Base-by-base conservation (phyloP, 2,329 filamentous ascomycete species). In the Nemania diffusa region DNA sequence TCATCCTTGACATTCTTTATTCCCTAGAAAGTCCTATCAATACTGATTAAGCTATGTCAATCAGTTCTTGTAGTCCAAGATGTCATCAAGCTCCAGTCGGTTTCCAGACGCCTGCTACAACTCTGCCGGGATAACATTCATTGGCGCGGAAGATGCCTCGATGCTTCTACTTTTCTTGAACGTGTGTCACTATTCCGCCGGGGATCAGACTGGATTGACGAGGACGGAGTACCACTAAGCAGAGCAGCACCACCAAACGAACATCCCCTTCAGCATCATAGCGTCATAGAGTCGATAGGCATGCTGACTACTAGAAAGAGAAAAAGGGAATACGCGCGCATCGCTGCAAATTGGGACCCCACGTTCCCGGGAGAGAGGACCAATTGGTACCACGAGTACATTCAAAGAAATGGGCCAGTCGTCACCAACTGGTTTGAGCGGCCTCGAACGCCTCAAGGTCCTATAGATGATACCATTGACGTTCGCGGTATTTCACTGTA, bases 351-450 rank as follows among this genome's bases (percentile, higher is more conserved):
- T 72, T 97, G 94, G 94, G 93, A 97, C 72, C 92, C 92, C 0
- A 88, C 88, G 0, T 93, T 91, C 70, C 87, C 89, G 0, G 82
- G 80, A 4, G 94, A 97, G 79, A 83, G 83, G 46, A 84, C 94
- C 22, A 89, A 92, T 56, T 97, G 93, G 91, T 97, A 97, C 78
- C 87, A 92, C 62, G 94, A 97, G 78, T 97, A 94, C 75, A 91
- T 97, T 69, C 92, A 94, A 60, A 87, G 94, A 37, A 86, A 94
- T 79, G 93, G 89, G 0, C 89, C 90, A 0, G 84, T 93, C n/a
- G 85, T 85, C 15, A 83, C 93, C 60, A 90, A 87, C 73, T 97
- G 94, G 94, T 83, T 97, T 48, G 86, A 94, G 75, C 84, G 87
- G 62, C 89, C 91, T 8, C 79, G 79, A 9, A 75, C 83, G 44